phyloP scores from a whole-genome alignment of 2,329 filamentous ascomycete species.

The Colletotrichum eremochloae region DNA sequence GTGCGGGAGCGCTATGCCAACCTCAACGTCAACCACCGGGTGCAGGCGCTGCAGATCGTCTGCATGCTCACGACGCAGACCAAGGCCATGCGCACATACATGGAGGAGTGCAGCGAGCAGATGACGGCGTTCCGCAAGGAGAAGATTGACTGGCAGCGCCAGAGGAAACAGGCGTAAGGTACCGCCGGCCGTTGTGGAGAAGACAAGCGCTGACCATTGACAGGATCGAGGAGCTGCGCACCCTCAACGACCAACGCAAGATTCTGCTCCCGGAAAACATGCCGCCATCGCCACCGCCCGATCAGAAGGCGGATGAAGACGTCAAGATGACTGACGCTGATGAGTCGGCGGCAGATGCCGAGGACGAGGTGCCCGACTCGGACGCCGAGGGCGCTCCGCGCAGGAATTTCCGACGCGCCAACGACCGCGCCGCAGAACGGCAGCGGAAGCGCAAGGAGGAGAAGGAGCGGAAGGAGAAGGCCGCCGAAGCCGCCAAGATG shows the following conservation, averaged over 20 bases:
- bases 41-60: constrained; percentile 85
- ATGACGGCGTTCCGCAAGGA: constrained; percentile 97
- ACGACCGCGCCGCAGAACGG: constrained; percentile 78
- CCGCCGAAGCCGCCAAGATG: constrained; percentile 73
- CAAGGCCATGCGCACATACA: constrained; percentile 85
- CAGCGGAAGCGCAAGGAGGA: constrained; percentile 83
- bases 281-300: constrained; percentile 70
- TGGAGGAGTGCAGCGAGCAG: constrained; percentile 91
- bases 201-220: constrained; percentile 46
- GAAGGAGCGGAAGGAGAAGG: constrained; percentile 69
- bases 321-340: constrained; percentile 74
- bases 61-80: constrained; percentile 89
- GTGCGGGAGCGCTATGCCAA: constrained; percentile 78
- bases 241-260: constrained; percentile 80
- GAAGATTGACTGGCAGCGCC: constrained; percentile 92
- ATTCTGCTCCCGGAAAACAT: constrained; percentile 80
- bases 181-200: neutral
- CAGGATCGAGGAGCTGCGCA: constrained; percentile 78
- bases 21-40: constrained; percentile 86
- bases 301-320: constrained; percentile 67
- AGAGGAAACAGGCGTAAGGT: constrained; percentile 75
- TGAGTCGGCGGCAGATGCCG: constrained; percentile 69
- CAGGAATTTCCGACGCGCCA: constrained; percentile 69
- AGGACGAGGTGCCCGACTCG: constrained; percentile 74
- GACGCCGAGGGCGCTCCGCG: constrained; percentile 74